phyloP scores from a whole-genome alignment of 2,329 filamentous ascomycete genomes.

The Cladosporium austrohemisphaericum region DNA sequence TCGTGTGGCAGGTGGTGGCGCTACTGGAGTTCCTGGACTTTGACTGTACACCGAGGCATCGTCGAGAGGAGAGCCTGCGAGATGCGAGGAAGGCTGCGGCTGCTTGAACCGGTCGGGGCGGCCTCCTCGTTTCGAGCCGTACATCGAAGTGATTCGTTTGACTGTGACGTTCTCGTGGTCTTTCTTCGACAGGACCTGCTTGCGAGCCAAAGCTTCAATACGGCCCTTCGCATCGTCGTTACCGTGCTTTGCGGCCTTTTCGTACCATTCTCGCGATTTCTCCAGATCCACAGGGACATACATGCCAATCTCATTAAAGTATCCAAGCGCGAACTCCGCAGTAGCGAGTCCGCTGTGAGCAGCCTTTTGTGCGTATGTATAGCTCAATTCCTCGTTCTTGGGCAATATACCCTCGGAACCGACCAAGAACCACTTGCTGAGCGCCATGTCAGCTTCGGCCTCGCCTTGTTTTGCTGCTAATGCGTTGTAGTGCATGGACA shows the following conservation, averaged over 20 bases:
- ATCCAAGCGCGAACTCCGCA: conserved; percentile 93
- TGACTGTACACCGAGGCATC: conserved; percentile 13
- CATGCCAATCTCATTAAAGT: conserved; percentile 96
- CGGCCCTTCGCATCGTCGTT: conserved; percentile 83
- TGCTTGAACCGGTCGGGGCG: conserved; percentile 39
- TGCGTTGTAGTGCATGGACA: conserved; percentile 93
- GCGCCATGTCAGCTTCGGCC: conserved; percentile 87
- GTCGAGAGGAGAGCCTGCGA: conserved; percentile 5
- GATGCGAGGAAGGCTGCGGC: conserved; percentile 27
- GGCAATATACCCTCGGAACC: conserved; percentile 88
- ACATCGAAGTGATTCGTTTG: conserved; percentile 67
- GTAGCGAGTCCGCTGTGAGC: conserved; percentile 78
- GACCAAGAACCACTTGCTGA: conserved; percentile 98
- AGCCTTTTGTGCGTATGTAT: conserved; percentile 82
- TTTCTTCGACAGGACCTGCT: conserved; percentile 72
- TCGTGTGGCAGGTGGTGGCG: neutral
- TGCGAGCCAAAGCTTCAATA: conserved; percentile 78
- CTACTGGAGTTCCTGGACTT: conserved; percentile 21
- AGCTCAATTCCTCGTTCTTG: conserved; percentile 94
- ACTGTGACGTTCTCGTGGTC: conserved; percentile 93
- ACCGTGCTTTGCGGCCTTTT: conserved; percentile 80
- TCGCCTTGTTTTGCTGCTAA: conserved; percentile 89
- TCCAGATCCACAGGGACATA: conserved; percentile 77
- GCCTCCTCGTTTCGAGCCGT: conserved; percentile 50
- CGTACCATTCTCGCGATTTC: conserved; percentile 85